These are phyloP conservation scores for Monarda citriodora DNA, from an alignment of 305 asterid species.

Conservation along the genomic window DNA sequence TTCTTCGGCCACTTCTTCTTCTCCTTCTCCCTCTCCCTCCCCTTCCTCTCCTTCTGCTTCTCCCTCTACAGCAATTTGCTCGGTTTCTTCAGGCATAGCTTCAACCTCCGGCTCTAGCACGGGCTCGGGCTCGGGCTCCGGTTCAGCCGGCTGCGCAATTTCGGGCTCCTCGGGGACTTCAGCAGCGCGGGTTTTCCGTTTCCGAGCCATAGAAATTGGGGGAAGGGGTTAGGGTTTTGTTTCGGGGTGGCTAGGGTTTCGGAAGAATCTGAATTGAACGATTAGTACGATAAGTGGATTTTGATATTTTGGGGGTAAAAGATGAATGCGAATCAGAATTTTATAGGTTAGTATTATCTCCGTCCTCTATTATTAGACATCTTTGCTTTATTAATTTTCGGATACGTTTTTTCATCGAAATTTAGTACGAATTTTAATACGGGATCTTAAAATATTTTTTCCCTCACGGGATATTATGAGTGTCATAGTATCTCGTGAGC, in stretches of 20 bases:
- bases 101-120: constrained; percentile 18
- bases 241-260: constrained; percentile 29
- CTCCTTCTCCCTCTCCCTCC: constrained; percentile 16
- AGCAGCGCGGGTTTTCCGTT: constrained; percentile 73
- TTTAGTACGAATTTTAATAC: too few species aligned
- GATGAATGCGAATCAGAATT: too few species aligned
- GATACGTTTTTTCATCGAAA: too few species aligned
- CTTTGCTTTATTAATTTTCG: too few species aligned
- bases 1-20: not conserved
- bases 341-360: too few species aligned
- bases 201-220: constrained; percentile 52
- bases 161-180: constrained; percentile 40
- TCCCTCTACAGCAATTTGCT: constrained; percentile 17
- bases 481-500: too few species aligned
- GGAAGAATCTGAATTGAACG: not conserved
- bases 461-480: too few species aligned
- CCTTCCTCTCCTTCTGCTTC: not conserved
- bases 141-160: constrained; percentile 11
- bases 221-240: constrained; percentile 28
- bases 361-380: too few species aligned
- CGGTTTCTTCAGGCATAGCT: constrained; percentile 22
- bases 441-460: too few species aligned
- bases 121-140: not conserved
- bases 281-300: not conserved
- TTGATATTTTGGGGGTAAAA: constrained; percentile 6